Conservation (phyloP, 2,329 filamentous ascomycete genomes). For the Calonectria naviculata region DNA sequence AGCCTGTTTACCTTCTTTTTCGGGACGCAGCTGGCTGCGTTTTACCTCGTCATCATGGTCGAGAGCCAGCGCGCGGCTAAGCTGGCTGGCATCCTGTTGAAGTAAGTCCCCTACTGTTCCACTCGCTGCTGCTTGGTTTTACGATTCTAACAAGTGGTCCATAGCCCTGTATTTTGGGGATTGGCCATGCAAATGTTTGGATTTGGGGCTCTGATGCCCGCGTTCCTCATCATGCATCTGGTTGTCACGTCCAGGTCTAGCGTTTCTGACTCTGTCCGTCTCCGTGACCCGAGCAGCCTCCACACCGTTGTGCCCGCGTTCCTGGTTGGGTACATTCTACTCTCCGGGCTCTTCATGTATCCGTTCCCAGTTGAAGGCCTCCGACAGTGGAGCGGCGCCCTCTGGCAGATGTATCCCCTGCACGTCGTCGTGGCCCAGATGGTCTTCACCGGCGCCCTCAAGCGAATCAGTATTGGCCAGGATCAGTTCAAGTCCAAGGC, state of each 20-base stretch:
- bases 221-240: slow-evolving; percentile 35
- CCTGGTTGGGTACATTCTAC: slow-evolving; percentile 35
- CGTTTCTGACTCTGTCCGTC: slow-evolving; percentile 20
- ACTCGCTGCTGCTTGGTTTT: not conserved
- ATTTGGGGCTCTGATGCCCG: slow-evolving; percentile 35
- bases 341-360: slow-evolving; percentile 27
- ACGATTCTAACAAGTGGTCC: not conserved
- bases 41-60: slow-evolving; percentile 34
- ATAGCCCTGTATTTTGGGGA: slow-evolving; percentile 37
- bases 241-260: slow-evolving; percentile 24
- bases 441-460: slow-evolving; percentile 29
- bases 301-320: slow-evolving; percentile 33
- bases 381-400: slow-evolving; percentile 34
- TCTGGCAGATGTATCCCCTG: slow-evolving; percentile 37
- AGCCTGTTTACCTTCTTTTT: slow-evolving; percentile 37
- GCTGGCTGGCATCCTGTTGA: slow-evolving; percentile 28
- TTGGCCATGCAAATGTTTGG: slow-evolving; percentile 34
- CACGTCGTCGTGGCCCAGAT: slow-evolving; percentile 27
- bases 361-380: slow-evolving; percentile 31
- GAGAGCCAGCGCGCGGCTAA: slow-evolving; percentile 29
- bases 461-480: slow-evolving; percentile 36
- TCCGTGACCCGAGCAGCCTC: slow-evolving; percentile 32
- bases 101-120: slow-evolving; percentile 26
- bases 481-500: slow-evolving; percentile 26
- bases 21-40: slow-evolving; percentile 30